phyloP scores from a whole-genome alignment of 805 yeast species.

The Kuraishia hungarica region DNA sequence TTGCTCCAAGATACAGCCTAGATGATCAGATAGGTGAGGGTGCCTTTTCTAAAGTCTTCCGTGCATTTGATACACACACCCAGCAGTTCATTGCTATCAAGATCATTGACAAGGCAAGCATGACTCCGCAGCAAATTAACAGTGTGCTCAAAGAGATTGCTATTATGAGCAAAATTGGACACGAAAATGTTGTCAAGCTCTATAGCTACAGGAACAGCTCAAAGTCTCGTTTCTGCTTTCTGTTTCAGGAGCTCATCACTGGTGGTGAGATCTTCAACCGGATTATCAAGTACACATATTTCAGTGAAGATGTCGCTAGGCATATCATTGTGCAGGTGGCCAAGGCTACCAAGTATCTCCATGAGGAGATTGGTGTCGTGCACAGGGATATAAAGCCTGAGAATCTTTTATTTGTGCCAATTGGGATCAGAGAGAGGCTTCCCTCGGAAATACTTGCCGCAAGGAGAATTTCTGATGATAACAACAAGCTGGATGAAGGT shows the following conservation, averaged over 20 bases:
- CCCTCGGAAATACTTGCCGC: constrained; percentile 32
- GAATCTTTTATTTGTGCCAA: constrained; percentile 57
- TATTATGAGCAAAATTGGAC: constrained; percentile 58
- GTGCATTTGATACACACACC: constrained; percentile 43
- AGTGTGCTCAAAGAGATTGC: constrained; percentile 65
- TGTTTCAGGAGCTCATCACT: constrained; percentile 57
- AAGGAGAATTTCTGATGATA: constrained; percentile 47
- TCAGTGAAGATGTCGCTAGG: constrained; percentile 62
- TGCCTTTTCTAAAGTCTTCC: constrained; percentile 82
- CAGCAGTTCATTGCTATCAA: constrained; percentile 59
- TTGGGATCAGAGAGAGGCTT: constrained; percentile 33
- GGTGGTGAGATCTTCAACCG: constrained; percentile 83
- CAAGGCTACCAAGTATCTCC: constrained; percentile 60
- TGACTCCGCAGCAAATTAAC: constrained; percentile 41
- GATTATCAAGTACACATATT: constrained; percentile 69
- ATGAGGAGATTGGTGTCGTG: constrained; percentile 62
- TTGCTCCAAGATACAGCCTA: constrained; percentile 18
- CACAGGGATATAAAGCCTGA: constrained; percentile 84
- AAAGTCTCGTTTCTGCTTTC: constrained; percentile 41
- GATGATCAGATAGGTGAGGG: constrained; percentile 61
- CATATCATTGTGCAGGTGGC: constrained; percentile 71
- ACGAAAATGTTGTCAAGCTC: constrained; percentile 52
- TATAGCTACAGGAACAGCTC: constrained; percentile 42
- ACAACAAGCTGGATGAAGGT: constrained; percentile 56
- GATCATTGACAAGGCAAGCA: constrained; percentile 54